These are phyloP conservation scores for Saprolegnia parasitica DNA, from an alignment of 352 stramenopile species.

Conservation along the genomic window DNA sequence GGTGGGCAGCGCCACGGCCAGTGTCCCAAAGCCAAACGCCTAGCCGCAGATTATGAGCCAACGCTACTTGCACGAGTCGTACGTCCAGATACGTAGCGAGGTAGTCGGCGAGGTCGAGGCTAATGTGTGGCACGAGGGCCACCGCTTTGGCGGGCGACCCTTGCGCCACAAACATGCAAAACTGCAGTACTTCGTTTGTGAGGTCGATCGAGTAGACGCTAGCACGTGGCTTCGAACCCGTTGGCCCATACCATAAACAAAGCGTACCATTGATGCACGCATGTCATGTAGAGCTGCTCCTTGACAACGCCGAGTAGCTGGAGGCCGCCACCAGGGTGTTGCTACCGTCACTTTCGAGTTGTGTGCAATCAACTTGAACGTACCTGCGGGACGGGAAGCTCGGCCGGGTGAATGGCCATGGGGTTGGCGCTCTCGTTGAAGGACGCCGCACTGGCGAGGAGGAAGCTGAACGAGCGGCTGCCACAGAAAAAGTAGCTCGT, in stretches of 20 bases:
- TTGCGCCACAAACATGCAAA: slow-evolving; percentile 56
- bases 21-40: slow-evolving; percentile 48
- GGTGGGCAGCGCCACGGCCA: slow-evolving; percentile 39
- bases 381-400: slow-evolving; percentile 48
- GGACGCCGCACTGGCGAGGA: slow-evolving; percentile 37
- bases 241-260: slow-evolving; percentile 34
- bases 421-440: slow-evolving; percentile 8
- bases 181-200: slow-evolving; percentile 58
- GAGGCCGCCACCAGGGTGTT: slow-evolving; percentile 1
- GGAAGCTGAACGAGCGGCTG: slow-evolving; percentile 51
- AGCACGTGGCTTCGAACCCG: slow-evolving; percentile 26
- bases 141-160: slow-evolving; percentile 42
- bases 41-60: background rate
- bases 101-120: slow-evolving; percentile 43
- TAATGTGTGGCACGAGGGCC: slow-evolving; percentile 42
- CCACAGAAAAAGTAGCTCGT: slow-evolving; percentile 61
- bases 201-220: slow-evolving; percentile 54
- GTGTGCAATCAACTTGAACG: background rate
- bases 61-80: background rate
- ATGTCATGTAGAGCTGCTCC: slow-evolving; percentile 44
- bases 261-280: slow-evolving; percentile 47
- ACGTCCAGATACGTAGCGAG: slow-evolving; percentile 53
- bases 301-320: slow-evolving; percentile 37
- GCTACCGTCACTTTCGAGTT: background rate
- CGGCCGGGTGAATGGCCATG: slow-evolving; percentile 6